These are phyloP conservation scores for Conticribra weissflogii DNA, from an alignment of 108 stramenopile species.

Conservation along the genomic window DNA sequence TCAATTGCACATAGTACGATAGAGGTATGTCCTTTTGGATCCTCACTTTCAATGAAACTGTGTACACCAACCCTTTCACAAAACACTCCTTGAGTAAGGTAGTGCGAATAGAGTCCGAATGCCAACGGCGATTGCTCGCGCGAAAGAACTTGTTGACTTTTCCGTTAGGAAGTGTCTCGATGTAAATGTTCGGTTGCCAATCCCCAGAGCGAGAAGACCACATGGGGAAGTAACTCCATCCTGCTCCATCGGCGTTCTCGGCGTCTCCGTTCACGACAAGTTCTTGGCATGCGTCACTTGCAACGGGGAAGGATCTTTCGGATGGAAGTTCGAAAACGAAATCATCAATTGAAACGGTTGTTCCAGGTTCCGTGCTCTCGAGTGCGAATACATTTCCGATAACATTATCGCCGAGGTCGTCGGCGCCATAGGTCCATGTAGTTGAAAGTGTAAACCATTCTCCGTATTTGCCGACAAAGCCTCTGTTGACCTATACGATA, in stretches of 20 bases:
- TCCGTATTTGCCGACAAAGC: conserved; percentile 39
- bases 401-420: conserved; percentile 28
- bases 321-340: conserved; percentile 56
- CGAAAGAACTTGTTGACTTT: too few species aligned
- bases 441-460: conserved; percentile 54
- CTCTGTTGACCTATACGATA: conserved; percentile 9
- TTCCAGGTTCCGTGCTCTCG: conserved; percentile 42
- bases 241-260: conserved; percentile 8
- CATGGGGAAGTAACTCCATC: not conserved
- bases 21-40: conserved; percentile 2
- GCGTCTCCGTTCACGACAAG: conserved; percentile 63
- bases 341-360: conserved; percentile 49
- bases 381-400: conserved; percentile 46
- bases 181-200: not conserved
- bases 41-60: conserved; percentile 24
- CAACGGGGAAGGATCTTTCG: conserved; percentile 32
- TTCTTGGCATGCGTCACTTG: conserved; percentile 46
- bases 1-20: conserved; percentile 16
- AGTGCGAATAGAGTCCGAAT: too few species aligned
- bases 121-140: too few species aligned
- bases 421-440: conserved; percentile 31
- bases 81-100: too few species aligned
- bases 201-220: not conserved
- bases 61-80: too few species aligned
- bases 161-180: too few species aligned